A percentile compares a stretch with the other conserved stretches of the same genome.
Conservation (phyloP, 2,329 filamentous ascomycete species). For the Stagonosporopsis rhizophila region DNA sequence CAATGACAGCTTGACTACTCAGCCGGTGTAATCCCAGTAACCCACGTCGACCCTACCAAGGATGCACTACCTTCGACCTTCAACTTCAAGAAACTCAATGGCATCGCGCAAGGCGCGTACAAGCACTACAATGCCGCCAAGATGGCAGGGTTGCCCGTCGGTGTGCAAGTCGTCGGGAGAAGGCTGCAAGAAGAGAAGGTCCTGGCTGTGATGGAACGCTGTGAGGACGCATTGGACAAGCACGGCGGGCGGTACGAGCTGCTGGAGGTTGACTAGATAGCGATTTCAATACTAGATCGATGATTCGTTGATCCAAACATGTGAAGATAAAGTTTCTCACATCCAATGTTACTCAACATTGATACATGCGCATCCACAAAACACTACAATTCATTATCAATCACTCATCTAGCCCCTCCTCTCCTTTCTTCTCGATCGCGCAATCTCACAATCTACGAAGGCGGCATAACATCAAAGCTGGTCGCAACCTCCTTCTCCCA, state of each 20-base stretch:
- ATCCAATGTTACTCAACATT: too few species aligned
- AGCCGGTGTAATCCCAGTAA: constrained; percentile 81
- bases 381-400: too few species aligned
- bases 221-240: constrained; percentile 75
- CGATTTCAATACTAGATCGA: background rate
- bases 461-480: constrained; percentile 53
- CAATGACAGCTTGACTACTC: constrained; percentile 77
- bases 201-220: constrained; percentile 76
- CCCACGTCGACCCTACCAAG: constrained; percentile 74
- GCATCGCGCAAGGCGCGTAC: constrained; percentile 82
- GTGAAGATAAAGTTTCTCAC: too few species aligned
- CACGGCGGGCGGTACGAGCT: constrained; percentile 59
- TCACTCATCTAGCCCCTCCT: too few species aligned
- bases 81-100: constrained; percentile 72
- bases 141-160: constrained; percentile 90
- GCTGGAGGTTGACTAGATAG: constrained; percentile 53
- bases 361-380: too few species aligned
- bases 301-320: too few species aligned
- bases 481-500: constrained; percentile 61
- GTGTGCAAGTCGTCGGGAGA: constrained; percentile 81
- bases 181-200: constrained; percentile 89
- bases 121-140: constrained; percentile 80
- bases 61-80: constrained; percentile 71
- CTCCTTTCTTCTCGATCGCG: background rate
- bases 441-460: constrained; percentile 29